Evolutionary conservation across 2,329 filamentous ascomycete genomes (phyloP).

Genomic region (Fonsecaea erecta): DNA sequence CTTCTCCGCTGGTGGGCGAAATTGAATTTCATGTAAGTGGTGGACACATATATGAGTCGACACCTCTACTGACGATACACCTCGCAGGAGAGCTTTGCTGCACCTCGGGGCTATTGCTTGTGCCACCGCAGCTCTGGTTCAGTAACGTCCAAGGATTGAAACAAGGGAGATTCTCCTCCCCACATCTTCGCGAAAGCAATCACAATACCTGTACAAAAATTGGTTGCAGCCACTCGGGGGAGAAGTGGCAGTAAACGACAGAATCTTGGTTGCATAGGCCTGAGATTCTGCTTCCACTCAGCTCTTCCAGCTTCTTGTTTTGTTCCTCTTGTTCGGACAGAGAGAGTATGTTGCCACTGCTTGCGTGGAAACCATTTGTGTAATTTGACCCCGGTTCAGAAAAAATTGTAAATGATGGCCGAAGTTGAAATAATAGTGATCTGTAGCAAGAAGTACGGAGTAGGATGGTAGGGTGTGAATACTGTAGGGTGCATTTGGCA

Average conservation of each 20-base stretch:
- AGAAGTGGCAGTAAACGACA: neutral
- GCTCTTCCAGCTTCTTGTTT: neutral
- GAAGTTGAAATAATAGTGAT: neutral
- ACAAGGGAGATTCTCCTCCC: neutral
- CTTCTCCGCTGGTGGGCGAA: conserved; percentile 24
- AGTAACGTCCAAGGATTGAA: neutral
- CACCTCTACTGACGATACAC: neutral
- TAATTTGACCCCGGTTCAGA: neutral
- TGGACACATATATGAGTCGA: neutral
- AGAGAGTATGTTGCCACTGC: neutral
- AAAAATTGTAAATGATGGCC: neutral
- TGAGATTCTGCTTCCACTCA: neutral
- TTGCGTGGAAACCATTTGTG: neutral
- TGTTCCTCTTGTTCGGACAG: neutral
- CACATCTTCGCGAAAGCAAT: neutral
- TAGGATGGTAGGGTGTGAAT: neutral
- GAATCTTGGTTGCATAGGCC: neutral
- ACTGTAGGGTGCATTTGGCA: too few species aligned
- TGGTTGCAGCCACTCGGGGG: neutral
- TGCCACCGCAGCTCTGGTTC: conserved; percentile 11
- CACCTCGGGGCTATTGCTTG: conserved; percentile 22
- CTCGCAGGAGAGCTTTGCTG: conserved; percentile 15
- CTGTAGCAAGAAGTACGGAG: neutral
- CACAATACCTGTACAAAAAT: neutral
- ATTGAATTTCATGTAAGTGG: conserved; percentile 21